Base-by-base conservation (phyloP, 768 basidiomycete species). In the Favolaschia claudopus region DNA sequence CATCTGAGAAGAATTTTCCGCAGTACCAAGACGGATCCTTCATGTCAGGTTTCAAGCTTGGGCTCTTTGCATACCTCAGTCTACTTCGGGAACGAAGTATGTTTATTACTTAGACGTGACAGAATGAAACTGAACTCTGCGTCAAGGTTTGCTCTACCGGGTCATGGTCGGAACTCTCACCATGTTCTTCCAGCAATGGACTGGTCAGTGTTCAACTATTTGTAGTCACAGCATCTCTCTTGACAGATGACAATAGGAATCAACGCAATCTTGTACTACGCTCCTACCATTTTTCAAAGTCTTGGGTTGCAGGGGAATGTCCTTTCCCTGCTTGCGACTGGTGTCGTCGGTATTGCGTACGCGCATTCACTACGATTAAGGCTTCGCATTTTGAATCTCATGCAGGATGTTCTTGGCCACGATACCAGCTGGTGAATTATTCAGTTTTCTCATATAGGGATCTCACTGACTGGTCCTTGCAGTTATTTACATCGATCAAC, bases 161-260 rank as follows among this genome's bases (percentile, higher is more conserved):
- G 82, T 89, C 8, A 81, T 81, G 25, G 80, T 89, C 42, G 88
- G 86, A 24, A 82, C 86, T 6, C 13, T 63, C 34, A 85, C 77
- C 37, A 93, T 88, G 89, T 89, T 87, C 76, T 92, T 89, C 79
- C 91, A 92, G 69, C 90, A 92, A 73, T 92, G 89, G 89, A 91
- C 89, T 70, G 56, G 55, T 17, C 20, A 20, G 43, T 55, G 74
- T 69, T 5, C 4, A 33, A 13, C 47, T 17, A 25, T 34, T 48
- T 6, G 12, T 34, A 17, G 3, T 24, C 12, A 22, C 10, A 14
- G 33, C 24, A 49, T 27, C 27, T 17, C 29, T 5, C 36, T 54
- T 43, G 25, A 66, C 13, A 40, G 43, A 42, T 32, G 14, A 42
- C 37, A 25, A 54, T 78, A 28, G 91, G 90, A 60, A 80, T 90